phyloP scores from a whole-genome alignment of 2,329 filamentous ascomycete species.

The Talaromyces sp. region DNA sequence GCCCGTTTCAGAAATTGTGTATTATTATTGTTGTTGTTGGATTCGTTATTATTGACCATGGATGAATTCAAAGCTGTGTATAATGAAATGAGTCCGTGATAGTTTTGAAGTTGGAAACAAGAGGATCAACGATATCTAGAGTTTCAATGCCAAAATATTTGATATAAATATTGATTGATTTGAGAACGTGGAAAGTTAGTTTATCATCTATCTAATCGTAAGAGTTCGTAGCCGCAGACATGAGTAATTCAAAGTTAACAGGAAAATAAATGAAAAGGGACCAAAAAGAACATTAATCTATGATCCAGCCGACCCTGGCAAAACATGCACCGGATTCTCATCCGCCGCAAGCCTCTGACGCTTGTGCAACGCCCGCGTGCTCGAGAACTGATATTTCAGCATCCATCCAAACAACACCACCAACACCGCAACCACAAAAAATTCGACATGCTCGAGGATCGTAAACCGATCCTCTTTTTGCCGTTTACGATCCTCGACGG shows the following conservation, averaged over 20 bases:
- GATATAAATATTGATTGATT: too few species aligned
- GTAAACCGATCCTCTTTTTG: conserved; percentile 5
- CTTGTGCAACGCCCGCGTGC: background rate
- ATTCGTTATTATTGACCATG: background rate
- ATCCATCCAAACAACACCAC: conserved; percentile 1
- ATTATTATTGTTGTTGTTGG: background rate
- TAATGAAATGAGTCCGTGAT: background rate
- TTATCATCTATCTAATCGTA: background rate
- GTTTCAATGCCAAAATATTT: background rate
- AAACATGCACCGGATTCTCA: background rate
- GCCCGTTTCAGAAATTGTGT: background rate
- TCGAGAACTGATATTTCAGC: background rate
- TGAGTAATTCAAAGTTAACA: too few species aligned
- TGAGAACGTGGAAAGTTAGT: too few species aligned
- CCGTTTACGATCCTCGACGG: background rate
- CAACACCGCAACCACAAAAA: conserved; percentile 1
- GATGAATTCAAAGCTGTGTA: background rate
- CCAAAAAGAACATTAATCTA: background rate
- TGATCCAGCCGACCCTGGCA: background rate
- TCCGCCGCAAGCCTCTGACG: background rate
- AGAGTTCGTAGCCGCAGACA: background rate
- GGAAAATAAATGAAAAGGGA: background rate
- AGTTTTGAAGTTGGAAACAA: background rate
- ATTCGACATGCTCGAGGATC: background rate
- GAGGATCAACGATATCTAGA: background rate